Evolutionary conservation across 2,329 filamentous ascomycete species (phyloP), one percentile per base, ranked within the genome.

Genomic region (Ophiocordyceps unilateralis): DNA sequence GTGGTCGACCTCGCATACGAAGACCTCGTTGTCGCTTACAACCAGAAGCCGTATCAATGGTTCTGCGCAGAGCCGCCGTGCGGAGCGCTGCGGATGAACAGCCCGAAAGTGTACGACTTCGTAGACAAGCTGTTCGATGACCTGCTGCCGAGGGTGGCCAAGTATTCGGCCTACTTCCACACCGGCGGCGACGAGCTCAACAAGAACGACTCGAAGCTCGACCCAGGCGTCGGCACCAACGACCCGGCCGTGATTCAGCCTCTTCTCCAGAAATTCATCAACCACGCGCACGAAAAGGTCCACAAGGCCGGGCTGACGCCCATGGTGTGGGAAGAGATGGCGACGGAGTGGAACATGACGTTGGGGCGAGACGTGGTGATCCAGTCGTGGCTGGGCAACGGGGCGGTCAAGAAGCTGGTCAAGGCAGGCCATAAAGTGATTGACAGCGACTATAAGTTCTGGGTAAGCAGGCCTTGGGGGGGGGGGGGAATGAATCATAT

Each of bases 141-240:
- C 55, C 56, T 93, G 21, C 64, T 93, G 43, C 85, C 86, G 14
- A 71, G 84, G 23, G 59, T 87, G 11, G 63, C 67, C 9, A 76
- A 79, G 0, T 85, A 84, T 58, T 70, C 80, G 2, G 64, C 75
- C 7, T 76, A 89, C 62, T 93, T 89, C 66, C 86, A 93, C 62
- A 83, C 83, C 1, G 87, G 87, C 39, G 87, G 87, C 43, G 87
- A 93, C 53, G 87, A 93, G 64, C 76, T 93, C 47, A 89, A 91
- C 59, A 69, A 68, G 47, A 80, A 88, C 52, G 58, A 64, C 20
- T 69, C 66, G 54, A 66, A 66, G 36, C 70, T 89, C 11, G 86
- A 93, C 55, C 74, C 79, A 5, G 81, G 75, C 1, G 76, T 93
- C 32, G 59, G 68, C 6, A 82, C 78, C 26, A 85, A 81, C 55